phyloP scores from a whole-genome alignment of 2,329 filamentous ascomycete species.

The Colletotrichum sp. region DNA sequence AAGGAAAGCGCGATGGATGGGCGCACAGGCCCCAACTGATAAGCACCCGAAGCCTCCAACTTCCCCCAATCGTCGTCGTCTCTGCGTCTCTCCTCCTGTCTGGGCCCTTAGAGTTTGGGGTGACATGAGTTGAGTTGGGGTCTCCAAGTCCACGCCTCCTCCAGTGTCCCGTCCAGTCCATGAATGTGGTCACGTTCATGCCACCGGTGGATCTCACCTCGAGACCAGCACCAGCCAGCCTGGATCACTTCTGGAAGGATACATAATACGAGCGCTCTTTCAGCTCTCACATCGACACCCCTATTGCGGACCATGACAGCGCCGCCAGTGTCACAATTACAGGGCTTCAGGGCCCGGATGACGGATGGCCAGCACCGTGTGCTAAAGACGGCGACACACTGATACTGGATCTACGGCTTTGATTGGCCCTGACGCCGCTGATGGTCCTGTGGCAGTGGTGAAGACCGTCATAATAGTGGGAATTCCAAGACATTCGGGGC shows the following conservation, averaged over 20 bases:
- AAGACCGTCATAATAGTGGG: conserved; percentile 14
- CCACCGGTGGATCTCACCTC: not conserved
- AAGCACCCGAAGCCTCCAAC: conserved; percentile 6
- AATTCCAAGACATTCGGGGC: not conserved
- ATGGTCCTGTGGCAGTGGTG: not conserved
- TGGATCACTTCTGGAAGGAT: not conserved
- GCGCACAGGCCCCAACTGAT: conserved; percentile 18
- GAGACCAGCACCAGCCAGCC: not conserved
- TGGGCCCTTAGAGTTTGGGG: conserved; percentile 14
- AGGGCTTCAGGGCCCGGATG: not conserved
- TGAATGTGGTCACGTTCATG: not conserved
- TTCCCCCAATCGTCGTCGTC: not conserved
- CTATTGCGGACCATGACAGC: not conserved
- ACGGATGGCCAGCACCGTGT: not conserved
- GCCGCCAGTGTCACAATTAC: not conserved
- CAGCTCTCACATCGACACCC: not conserved
- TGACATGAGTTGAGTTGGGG: conserved; percentile 11
- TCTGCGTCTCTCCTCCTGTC: not conserved
- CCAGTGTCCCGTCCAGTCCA: not conserved
- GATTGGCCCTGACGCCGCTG: not conserved
- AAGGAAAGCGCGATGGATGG: not conserved
- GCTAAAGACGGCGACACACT: not conserved
- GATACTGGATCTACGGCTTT: not conserved
- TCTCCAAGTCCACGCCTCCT: not conserved
- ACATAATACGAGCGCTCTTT: not conserved